Base-by-base conservation (phyloP, 2,329 filamentous ascomycete genomes). In the Beauveria australis region DNA sequence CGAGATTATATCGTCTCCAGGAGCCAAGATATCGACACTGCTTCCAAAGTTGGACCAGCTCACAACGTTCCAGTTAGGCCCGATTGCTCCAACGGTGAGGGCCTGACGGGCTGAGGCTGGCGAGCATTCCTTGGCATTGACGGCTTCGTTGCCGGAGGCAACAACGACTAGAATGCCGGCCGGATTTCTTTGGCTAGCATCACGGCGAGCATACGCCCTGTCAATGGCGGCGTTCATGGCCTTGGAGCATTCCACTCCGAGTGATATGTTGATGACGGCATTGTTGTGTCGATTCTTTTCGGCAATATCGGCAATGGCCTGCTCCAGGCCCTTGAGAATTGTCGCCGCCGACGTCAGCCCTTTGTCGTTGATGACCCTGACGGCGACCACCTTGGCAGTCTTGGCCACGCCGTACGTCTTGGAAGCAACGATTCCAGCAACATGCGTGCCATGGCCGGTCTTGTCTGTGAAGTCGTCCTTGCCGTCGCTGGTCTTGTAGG, bases 361-460 rank as follows among this genome's bases (percentile, higher is more conserved):
- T 24, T 46, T 14, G 3, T 24, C 19, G 43, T 22, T 14, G 1
- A 10, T 10, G 3, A 22, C 43, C 43, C 10, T 46, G 19, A 46
- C n/a, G 19, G n/a, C 10, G 43, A 85, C 71, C 46, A 86, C 71
- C 58, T 74, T 72, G 60, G 78, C 78, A 55, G 78, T 79, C 74
- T 86, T 85, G 66, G 84, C 82, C 22, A 87, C 83, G 64, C 85
- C 85, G 61, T 82, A 87, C 3, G 81, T 86, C 58, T 73, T 75
- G 37, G 83, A 82, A 22, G 76, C 85, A 46, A 86, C 81, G 10
- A 83, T 87, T 22, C 83, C 85, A 12, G 83, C 79, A 26, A 86
- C 83, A 73, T 88, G 85, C 59, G 78, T 84, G 44, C 85, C 85
- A 71, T 88, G 85, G 12, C 85, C 85, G 66, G 71, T 69, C 55